Evolutionary conservation across 139 green algal genomes (phyloP).

Genomic region (Limnomonas spitsbergensis): DNA sequence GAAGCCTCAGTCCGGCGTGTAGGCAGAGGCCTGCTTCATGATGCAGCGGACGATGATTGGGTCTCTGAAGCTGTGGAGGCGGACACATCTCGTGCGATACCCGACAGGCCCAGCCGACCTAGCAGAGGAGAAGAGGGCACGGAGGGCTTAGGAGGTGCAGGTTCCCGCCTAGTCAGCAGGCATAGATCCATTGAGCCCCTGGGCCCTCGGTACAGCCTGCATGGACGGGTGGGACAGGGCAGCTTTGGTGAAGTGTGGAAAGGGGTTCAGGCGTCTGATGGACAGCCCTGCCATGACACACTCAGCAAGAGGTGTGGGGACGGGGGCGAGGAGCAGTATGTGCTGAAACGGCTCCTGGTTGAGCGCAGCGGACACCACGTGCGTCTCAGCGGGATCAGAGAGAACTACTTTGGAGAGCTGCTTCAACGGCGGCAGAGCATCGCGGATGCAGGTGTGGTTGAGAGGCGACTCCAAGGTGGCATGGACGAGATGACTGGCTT

Average conservation of each 20-base stretch:
- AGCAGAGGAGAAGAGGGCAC: no score
- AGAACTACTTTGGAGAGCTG: constrained; percentile 69
- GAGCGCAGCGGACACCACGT: no score
- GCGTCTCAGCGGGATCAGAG: constrained; percentile 50
- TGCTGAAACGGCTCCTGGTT: constrained; percentile 63
- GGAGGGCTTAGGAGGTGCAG: no score
- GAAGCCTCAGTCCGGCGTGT: no score
- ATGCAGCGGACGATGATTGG: no score
- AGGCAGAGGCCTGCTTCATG: no score
- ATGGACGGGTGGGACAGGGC: constrained; percentile 45
- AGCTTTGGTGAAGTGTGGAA: constrained; percentile 72
- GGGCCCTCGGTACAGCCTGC: constrained; percentile 37
- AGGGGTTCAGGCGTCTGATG: constrained; percentile 30
- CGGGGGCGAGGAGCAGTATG: constrained; percentile 7
- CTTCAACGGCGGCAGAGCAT: constrained; percentile 28
- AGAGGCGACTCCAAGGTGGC: background rate
- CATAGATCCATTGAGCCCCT: no score
- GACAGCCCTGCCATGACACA: background rate
- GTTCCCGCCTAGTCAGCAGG: no score
- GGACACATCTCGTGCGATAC: no score
- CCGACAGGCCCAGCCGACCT: no score
- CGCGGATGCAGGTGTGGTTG: background rate
- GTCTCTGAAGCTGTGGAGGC: no score
- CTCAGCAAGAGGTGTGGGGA: background rate
- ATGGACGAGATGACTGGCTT: background rate